These are phyloP conservation scores for Benincasa hispida DNA, from an alignment of 306 rosid species.

Conservation along the genomic window DNA sequence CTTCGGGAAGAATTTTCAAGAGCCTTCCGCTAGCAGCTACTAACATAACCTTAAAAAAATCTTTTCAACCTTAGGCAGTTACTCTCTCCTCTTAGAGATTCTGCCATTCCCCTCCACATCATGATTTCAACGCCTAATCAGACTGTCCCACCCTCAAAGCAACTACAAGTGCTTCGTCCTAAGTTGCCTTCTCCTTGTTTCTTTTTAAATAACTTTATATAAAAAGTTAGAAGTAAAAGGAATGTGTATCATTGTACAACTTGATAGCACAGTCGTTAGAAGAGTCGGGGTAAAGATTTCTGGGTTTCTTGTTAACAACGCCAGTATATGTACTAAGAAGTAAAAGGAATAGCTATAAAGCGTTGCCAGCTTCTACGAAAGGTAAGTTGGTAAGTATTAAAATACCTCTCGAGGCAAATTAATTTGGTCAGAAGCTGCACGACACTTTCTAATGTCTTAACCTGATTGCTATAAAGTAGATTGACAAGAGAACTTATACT, in stretches of 20 bases:
- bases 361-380: background rate
- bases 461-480: constrained; percentile 48
- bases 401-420: constrained; percentile 39
- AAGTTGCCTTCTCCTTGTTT: background rate
- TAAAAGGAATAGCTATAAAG: background rate
- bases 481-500: constrained; percentile 39
- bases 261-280: background rate
- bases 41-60: background rate
- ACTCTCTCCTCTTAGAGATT: background rate
- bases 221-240: too few relatives aligned
- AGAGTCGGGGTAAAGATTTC: background rate
- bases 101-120: background rate
- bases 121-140: background rate
- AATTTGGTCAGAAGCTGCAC: constrained; percentile 44
- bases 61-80: background rate
- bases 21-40: background rate
- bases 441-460: constrained; percentile 28
- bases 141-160: background rate
- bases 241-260: background rate
- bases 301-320: background rate
- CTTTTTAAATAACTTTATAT: background rate
- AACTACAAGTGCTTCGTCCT: background rate
- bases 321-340: background rate
- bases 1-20: background rate
- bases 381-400: background rate